These are phyloP conservation scores for Chlorella sp. DNA, from an alignment of 139 green algal species.

Conservation along the genomic window DNA sequence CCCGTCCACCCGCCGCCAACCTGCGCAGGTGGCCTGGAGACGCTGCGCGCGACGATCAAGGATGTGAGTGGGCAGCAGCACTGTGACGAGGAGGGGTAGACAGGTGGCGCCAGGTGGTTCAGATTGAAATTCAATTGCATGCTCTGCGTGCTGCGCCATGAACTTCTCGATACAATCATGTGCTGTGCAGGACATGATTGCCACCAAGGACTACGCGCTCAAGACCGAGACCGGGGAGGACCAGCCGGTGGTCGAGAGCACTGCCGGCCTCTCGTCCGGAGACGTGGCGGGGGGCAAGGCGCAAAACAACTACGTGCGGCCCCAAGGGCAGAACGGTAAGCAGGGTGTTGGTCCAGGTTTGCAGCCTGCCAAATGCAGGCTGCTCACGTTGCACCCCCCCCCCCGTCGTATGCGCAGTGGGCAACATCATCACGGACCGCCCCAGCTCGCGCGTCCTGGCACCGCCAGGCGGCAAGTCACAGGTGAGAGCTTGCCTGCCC, in stretches of 20 bases:
- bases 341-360: too few species aligned
- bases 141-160: too few species aligned
- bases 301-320: constrained; percentile 35
- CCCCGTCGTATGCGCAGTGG: constrained; percentile 27
- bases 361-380: too few species aligned
- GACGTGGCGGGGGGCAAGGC: constrained; percentile 6
- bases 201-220: constrained; percentile 7
- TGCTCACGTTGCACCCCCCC: too few species aligned
- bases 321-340: constrained; percentile 7
- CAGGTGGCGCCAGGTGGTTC: too few species aligned
- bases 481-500: constrained; percentile 19
- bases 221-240: constrained; percentile 34
- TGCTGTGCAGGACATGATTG: constrained; percentile 11
- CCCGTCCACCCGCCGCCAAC: too few species aligned
- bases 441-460: constrained; percentile 63
- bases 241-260: constrained; percentile 11
- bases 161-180: too few species aligned
- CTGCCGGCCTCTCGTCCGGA: constrained; percentile 5
- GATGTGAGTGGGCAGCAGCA: too few species aligned
- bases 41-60: constrained; percentile 27
- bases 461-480: constrained; percentile 56
- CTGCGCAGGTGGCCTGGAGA: constrained; percentile 20
- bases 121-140: too few species aligned
- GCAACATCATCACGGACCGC: constrained; percentile 32
- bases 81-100: too few species aligned